phyloP scores from a whole-genome alignment of 805 yeast species.

The Zygosaccharomyces gambellarensis region DNA sequence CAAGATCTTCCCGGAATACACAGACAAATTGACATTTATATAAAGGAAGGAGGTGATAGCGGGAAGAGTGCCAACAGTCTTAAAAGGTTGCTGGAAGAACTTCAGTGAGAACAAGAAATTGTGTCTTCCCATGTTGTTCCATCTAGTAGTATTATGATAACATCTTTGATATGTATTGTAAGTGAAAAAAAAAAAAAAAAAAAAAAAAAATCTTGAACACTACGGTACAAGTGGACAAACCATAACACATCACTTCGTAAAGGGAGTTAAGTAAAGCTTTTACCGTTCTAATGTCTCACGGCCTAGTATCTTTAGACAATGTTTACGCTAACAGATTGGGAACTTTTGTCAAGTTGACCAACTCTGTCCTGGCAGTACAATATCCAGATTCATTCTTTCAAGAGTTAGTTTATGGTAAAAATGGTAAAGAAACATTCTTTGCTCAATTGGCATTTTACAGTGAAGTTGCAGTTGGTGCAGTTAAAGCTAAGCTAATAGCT shows the following conservation, averaged over 20 bases:
- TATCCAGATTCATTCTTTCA: constrained; percentile 24
- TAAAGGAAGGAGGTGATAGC: constrained; percentile 69
- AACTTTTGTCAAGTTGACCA: constrained; percentile 18
- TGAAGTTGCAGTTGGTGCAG: constrained; percentile 77
- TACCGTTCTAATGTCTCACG: constrained; percentile 17
- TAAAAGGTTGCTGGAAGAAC: constrained; percentile 16
- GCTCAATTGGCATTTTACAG: constrained; percentile 49
- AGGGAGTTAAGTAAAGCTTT: background rate
- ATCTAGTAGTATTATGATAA: background rate
- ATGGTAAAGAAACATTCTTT: constrained; percentile 19
- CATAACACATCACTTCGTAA: background rate
- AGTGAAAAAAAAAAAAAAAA: background rate
- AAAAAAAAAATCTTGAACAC: background rate
- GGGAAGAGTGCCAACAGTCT: constrained; percentile 47
- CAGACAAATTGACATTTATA: constrained; percentile 45
- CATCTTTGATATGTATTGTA: background rate
- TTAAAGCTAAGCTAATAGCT: constrained; percentile 51
- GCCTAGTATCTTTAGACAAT: constrained; percentile 20
- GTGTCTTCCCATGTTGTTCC: background rate
- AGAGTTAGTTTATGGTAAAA: constrained; percentile 18
- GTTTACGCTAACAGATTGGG: constrained; percentile 30
- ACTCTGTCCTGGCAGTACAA: constrained; percentile 18
- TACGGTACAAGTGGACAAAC: too few relatives aligned
- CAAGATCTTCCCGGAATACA: constrained; percentile 46
- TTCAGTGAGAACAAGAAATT: background rate